Evolutionary conservation across 2,329 filamentous ascomycete species (phyloP).

Genomic region (Calcarisporium arbuscula): DNA sequence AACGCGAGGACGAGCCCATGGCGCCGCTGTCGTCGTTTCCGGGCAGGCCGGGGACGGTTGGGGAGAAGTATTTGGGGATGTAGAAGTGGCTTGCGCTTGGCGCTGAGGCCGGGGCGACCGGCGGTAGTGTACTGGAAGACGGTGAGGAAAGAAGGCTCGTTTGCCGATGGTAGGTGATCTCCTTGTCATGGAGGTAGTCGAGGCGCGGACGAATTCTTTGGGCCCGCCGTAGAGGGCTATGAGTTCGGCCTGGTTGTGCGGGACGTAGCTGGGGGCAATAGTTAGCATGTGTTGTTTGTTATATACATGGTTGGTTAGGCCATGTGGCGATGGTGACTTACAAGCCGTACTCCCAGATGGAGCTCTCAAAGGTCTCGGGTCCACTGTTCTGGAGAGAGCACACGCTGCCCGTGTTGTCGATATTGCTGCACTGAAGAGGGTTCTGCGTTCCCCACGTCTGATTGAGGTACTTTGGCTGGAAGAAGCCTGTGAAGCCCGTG

Average conservation of each 20-base stretch:
- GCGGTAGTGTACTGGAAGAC: slow-evolving; percentile 67
- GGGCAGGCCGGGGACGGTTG: slow-evolving; percentile 52
- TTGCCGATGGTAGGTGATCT: slow-evolving; percentile 61
- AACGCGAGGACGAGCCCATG: slow-evolving; percentile 62
- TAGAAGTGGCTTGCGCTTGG: slow-evolving; percentile 54
- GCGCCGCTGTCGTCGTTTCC: slow-evolving; percentile 67
- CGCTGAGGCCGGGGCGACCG: slow-evolving; percentile 52
- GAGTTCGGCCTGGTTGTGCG: slow-evolving; percentile 46
- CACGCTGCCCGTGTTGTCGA: slow-evolving; percentile 45
- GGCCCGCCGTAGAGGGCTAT: slow-evolving; percentile 56
- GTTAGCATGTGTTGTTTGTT: too few species aligned
- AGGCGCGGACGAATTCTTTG: slow-evolving; percentile 49
- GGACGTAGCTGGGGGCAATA: slow-evolving; percentile 38
- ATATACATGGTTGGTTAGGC: too few species aligned
- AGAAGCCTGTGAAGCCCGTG: slow-evolving; percentile 63
- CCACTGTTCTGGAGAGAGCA: slow-evolving; percentile 57
- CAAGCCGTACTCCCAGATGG: slow-evolving; percentile 69
- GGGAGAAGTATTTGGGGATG: slow-evolving; percentile 58
- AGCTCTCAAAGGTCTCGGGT: slow-evolving; percentile 66
- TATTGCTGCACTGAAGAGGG: slow-evolving; percentile 54
- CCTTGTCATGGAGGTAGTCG: slow-evolving; percentile 56
- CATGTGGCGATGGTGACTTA: too few species aligned
- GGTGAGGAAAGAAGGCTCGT: slow-evolving; percentile 54
- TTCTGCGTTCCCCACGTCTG: slow-evolving; percentile 64
- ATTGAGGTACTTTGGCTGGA: slow-evolving; percentile 63